These are phyloP conservation scores for Diplodia scrobiculata DNA, from an alignment of 2,329 filamentous ascomycete genomes.

Conservation along the genomic window DNA sequence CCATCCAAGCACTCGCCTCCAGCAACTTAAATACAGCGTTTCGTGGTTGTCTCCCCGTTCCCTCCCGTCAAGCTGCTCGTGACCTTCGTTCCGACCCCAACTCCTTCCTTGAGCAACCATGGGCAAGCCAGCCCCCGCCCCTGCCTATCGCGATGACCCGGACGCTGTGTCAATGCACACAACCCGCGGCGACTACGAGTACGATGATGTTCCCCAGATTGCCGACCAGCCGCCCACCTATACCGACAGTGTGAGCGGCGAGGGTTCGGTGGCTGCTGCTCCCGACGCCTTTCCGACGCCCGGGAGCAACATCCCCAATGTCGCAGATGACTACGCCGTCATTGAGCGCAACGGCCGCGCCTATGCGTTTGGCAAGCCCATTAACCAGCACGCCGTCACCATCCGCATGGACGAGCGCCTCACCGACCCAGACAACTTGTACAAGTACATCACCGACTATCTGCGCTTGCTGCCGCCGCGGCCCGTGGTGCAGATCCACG, in stretches of 20 bases:
- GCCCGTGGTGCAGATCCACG: constrained; percentile 44
- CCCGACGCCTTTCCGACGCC: neutral
- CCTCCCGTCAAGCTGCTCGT: neutral
- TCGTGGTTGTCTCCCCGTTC: constrained; percentile 12
- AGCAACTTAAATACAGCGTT: neutral
- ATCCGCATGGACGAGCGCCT: constrained; percentile 39
- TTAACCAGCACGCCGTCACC: constrained; percentile 27
- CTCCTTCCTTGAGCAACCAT: constrained; percentile 32
- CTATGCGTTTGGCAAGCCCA: constrained; percentile 27
- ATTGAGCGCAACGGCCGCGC: constrained; percentile 19
- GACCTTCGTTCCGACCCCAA: neutral
- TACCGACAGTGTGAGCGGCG: constrained; percentile 34
- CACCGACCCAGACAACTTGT: constrained; percentile 40
- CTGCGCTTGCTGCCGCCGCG: constrained; percentile 38
- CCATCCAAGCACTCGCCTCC: neutral
- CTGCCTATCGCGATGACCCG: constrained; percentile 41
- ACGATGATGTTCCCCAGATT: constrained; percentile 43
- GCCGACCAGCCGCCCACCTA: constrained; percentile 43
- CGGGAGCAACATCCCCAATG: neutral
- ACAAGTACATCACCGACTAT: constrained; percentile 35
- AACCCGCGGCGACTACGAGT: constrained; percentile 43
- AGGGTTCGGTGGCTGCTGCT: neutral
- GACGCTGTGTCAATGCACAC: constrained; percentile 46
- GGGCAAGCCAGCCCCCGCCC: constrained; percentile 37
- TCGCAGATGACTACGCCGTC: constrained; percentile 26